Evolutionary conservation across 1,139 yeast species (phyloP), one percentile per base, ranked within the genome.

Genomic region (Nakaseomyces delphensis): DNA sequence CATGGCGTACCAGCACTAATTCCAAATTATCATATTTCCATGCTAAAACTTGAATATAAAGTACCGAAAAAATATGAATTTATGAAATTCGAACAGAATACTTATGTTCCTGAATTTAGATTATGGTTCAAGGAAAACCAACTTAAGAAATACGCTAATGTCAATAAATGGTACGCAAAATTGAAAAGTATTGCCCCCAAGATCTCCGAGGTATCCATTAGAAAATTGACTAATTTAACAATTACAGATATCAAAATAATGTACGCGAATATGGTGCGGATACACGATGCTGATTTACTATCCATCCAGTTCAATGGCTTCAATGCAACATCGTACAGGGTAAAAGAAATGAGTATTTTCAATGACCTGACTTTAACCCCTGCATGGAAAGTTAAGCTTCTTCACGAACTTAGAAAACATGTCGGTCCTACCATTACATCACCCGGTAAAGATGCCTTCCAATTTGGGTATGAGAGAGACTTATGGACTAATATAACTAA

Each of bases 1-100:
- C 83, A 77, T 55, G 83, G 83, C 3, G 70, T 62, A 2, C 52
- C 57, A 23, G 73, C 76, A 0, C 66, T 61, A 39, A 69, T 77
- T 19, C 84, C 85, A 0, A 52, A 55, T 28, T 3, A n/a, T 6
- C 21, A 27, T 15, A 8, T 27, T 11, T 10, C 21, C 3, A 16
- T 27, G 15, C 14, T 38, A n/a, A 8, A 9, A 16, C 21, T 19
- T 14, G 39, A 36, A 27, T 36, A 27, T 28, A 20, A 11, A 18
- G 27, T 38, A 11, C 33, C 40, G 1, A 21, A 10, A 6, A 18
- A 38, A 18, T 38, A 38, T 11, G 24, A 16, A 13, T 24, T 9
- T 25, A 14, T 14, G n/a, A 52, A 51, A 8, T 64, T 50, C 44
- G 37, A 52, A 21, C 50, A 48, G 1, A 52, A 49, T 24, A 48